Evolutionary conservation across 2,329 filamentous ascomycete species (phyloP).

Genomic region (Sclerotiophoma versabilis): DNA sequence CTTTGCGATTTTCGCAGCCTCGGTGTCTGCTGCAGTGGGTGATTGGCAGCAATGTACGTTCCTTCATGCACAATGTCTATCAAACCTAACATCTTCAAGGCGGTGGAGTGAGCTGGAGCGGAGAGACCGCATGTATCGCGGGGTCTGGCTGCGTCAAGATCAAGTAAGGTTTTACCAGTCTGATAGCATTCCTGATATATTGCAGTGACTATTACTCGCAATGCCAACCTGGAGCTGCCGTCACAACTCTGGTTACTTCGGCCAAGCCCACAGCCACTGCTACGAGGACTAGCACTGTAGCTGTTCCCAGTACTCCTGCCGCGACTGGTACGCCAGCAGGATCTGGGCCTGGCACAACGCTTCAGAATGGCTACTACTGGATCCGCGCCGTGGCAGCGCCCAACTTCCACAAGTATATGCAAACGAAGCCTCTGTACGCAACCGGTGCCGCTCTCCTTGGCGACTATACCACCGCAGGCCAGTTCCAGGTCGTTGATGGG

Average conservation of each 20-base stretch:
- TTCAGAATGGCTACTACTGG: conserved; percentile 63
- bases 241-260: conserved; percentile 17
- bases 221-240: conserved; percentile 49
- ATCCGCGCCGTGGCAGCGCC: conserved; percentile 58
- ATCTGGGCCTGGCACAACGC: conserved; percentile 53
- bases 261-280: conserved; percentile 18
- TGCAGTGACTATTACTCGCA: conserved; percentile 50
- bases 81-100: conserved; percentile 24
- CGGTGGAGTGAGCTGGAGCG: conserved; percentile 37
- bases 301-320: conserved; percentile 24
- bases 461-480: conserved; percentile 61
- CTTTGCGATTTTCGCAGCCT: conserved; percentile 33
- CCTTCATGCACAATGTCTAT: too few species aligned
- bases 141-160: conserved; percentile 41
- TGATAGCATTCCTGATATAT: too few species aligned
- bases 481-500: conserved; percentile 63
- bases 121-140: conserved; percentile 36
- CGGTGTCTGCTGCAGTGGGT: conserved; percentile 33
- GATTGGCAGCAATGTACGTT: conserved; percentile 47
- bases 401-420: conserved; percentile 59
- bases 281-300: conserved; percentile 19
- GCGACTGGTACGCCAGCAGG: conserved; percentile 35
- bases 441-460: conserved; percentile 61
- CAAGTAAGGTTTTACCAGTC: conserved; percentile 30
- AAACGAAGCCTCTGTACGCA: conserved; percentile 45